Evolutionary conservation across 805 yeast genomes (phyloP).

Genomic region (Candida broadrunensis): DNA sequence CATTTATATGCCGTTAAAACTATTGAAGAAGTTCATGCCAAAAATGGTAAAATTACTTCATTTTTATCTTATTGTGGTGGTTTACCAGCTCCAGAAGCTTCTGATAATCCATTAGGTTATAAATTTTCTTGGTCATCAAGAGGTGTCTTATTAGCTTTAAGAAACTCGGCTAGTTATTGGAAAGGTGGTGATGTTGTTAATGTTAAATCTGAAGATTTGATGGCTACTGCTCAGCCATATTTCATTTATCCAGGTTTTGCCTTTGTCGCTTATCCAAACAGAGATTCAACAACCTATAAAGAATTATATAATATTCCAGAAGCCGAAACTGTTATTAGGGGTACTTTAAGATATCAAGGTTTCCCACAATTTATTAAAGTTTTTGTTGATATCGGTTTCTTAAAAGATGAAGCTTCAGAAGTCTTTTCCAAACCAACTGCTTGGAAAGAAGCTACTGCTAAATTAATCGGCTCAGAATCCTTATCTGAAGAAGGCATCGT

Average conservation of each 20-base stretch:
- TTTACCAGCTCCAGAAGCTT: slow-evolving; percentile 95
- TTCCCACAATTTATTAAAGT: slow-evolving; percentile 98
- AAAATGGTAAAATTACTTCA: slow-evolving; percentile 88
- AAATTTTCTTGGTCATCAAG: slow-evolving; percentile 99
- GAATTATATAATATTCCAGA: slow-evolving; percentile 94
- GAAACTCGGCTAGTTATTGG: slow-evolving; percentile 90
- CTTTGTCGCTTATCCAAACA: slow-evolving; percentile 93
- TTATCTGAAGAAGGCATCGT: slow-evolving; percentile 68
- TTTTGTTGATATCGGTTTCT: slow-evolving; percentile 89
- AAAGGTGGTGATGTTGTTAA: slow-evolving; percentile 78
- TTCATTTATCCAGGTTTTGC: slow-evolving; percentile 94
- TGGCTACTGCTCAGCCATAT: slow-evolving; percentile 94
- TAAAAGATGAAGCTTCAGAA: slow-evolving; percentile 70
- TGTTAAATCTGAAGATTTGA: slow-evolving; percentile 84
- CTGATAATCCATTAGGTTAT: slow-evolving; percentile 97
- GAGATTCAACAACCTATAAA: slow-evolving; percentile 93
- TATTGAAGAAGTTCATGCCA: slow-evolving; percentile 90
- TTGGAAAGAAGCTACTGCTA: slow-evolving; percentile 87
- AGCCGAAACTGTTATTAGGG: slow-evolving; percentile 95
- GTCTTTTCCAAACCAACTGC: slow-evolving; percentile 55
- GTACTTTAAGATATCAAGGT: slow-evolving; percentile 96
- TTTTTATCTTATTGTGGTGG: slow-evolving; percentile 99
- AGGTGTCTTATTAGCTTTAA: slow-evolving; percentile 93
- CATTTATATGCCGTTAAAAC: slow-evolving; percentile 98
- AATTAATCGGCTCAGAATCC: slow-evolving; percentile 72